These are phyloP conservation scores for Monosporascus sp. DNA, from an alignment of 2,329 filamentous ascomycete species.

Conservation along the genomic window DNA sequence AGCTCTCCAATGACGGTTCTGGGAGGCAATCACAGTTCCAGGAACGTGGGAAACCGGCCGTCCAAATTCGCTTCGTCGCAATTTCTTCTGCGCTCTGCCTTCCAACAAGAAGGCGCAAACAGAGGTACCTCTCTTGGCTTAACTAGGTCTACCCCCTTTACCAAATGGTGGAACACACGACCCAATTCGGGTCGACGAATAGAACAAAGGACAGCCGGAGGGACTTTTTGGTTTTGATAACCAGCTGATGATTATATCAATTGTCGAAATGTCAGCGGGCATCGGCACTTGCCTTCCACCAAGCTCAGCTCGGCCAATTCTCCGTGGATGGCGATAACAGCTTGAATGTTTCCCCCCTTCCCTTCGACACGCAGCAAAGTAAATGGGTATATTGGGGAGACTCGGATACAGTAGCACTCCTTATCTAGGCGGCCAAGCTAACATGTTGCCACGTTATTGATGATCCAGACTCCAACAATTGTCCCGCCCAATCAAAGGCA, in stretches of 20 bases:
- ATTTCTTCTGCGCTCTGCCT: background rate
- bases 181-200: background rate
- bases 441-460: constrained; percentile 15
- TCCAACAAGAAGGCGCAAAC: background rate
- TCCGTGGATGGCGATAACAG: background rate
- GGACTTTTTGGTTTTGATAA: background rate
- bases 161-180: background rate
- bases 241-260: background rate
- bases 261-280: background rate
- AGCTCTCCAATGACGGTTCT: background rate
- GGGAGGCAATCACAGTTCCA: background rate
- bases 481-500: constrained; percentile 24
- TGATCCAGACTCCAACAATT: constrained; percentile 15
- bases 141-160: background rate
- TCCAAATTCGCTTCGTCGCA: background rate
- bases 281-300: background rate
- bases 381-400: background rate
- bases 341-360: background rate
- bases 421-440: constrained; percentile 21
- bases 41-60: background rate
- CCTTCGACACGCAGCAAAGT: background rate
- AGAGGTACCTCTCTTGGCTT: background rate
- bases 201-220: background rate
- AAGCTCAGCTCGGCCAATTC: background rate
- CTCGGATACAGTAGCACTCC: constrained; percentile 11